Conservation (phyloP, 2,329 filamentous ascomycete species). For the Diaporthe ilicicola region DNA sequence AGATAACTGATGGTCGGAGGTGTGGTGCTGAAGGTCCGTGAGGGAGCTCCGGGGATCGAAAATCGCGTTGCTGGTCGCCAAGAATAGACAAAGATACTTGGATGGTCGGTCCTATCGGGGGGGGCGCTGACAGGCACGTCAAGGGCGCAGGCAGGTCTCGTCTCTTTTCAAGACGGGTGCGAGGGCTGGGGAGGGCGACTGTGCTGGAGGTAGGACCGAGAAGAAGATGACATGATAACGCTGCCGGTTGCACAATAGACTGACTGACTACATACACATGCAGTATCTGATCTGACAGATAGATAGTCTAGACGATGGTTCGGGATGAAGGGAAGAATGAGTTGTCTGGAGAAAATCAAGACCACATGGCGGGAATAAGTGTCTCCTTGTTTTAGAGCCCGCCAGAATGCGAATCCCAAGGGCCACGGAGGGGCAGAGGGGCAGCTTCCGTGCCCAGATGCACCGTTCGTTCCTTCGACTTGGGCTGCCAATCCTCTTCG, state of each 20-base stretch:
- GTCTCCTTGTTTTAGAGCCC: slow-evolving; percentile 12
- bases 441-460: neutral
- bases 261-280: neutral
- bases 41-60: slow-evolving; percentile 6
- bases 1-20: neutral
- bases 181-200: neutral
- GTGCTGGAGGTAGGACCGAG: neutral
- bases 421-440: neutral
- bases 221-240: slow-evolving; percentile 17
- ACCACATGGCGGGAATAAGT: neutral
- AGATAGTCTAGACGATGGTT: neutral
- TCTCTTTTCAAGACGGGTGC: no score
- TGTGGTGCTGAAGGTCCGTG: neutral
- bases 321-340: neutral
- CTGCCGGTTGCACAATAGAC: neutral
- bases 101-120: neutral
- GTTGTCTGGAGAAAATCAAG: neutral
- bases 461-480: neutral
- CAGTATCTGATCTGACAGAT: no score
- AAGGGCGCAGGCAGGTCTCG: neutral
- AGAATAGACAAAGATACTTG: neutral
- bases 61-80: slow-evolving; percentile 5
- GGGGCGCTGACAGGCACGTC: slow-evolving; percentile 12
- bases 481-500: neutral
- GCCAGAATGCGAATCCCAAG: neutral